Evolutionary conservation across 192 early-diverging fungal genomes (phyloP).

Genomic region (Backusella morwellensis): DNA sequence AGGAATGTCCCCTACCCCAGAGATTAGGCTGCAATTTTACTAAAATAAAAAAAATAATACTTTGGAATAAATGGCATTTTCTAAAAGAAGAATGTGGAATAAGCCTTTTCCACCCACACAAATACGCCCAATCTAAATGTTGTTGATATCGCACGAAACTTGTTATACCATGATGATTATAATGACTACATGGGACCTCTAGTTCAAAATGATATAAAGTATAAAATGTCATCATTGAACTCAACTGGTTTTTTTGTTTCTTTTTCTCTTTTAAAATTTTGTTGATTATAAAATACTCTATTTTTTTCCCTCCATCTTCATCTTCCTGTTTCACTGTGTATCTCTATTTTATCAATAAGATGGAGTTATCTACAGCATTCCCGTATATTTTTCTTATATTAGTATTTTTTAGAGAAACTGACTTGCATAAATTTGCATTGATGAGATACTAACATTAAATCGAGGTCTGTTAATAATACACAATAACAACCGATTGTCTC

Average conservation of each 20-base stretch:
- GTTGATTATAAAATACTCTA: not conserved
- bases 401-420: not conserved
- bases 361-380: not conserved
- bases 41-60: not conserved
- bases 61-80: not conserved
- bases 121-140: not conserved
- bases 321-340: not conserved
- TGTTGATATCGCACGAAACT: not conserved
- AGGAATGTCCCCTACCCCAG: not conserved
- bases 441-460: not conserved
- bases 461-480: not conserved
- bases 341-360: not conserved
- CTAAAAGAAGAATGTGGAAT: not conserved
- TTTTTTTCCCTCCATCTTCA: not conserved
- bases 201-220: not conserved
- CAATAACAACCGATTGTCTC: not conserved
- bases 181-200: not conserved
- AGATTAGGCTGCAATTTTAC: not conserved
- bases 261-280: not conserved
- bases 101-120: not conserved
- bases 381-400: not conserved
- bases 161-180: not conserved
- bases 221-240: not conserved
- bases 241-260: not conserved
- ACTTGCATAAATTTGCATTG: not conserved